Base-by-base conservation (phyloP, 2,329 filamentous ascomycete species). In the Neodidymelliopsis sp. region DNA sequence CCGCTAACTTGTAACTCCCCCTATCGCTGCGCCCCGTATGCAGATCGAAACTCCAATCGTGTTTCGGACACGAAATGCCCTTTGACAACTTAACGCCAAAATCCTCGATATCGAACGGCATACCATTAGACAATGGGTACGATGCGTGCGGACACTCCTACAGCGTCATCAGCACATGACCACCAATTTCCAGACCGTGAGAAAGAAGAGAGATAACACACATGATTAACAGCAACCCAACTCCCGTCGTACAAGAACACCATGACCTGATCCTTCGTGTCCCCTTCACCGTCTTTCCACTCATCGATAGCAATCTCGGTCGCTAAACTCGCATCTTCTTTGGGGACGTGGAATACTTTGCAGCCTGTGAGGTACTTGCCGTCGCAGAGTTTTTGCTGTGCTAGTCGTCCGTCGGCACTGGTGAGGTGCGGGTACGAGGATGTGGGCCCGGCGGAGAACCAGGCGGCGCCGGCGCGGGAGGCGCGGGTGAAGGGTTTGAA, bases 11-110 rank as follows among this genome's bases (percentile, higher is more conserved):
- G 62, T 89, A 89, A 34, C 71, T 81, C 1, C 81, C 85, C 0
- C 85, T 79, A 64, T 89, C 87, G 1, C 78, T 79, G 59, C 75
- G 75, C 0, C 87, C 87, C 0, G 85, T 82, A 41, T 84, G 81
- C 2, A 89, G 60, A 63, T 90, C 87, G 67, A 89, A 90, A 0
- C 84, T 86, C 87, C 87, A 90, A 4, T 77, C 82, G 53, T 89
- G 86, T 54, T 88, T 88, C 0, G 86, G 84, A 65, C 87, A 90
- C 0, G 78, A 81, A 3, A 90, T 72, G 0, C 85, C 87, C 0
- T 83, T 79, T 44, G 84, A 86, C 6, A 87, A 67, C 4, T 80
- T 75, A 2, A 87, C 73, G 0, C 87, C 86, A 63, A 89, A 90
- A 52, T 90, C 87, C 57, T 90, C 87, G 59, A 90, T 89, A 43